Evolutionary conservation across 2,329 filamentous ascomycete genomes (phyloP), one percentile per base, ranked within the genome.

Genomic region (Diplodia scrobiculata): DNA sequence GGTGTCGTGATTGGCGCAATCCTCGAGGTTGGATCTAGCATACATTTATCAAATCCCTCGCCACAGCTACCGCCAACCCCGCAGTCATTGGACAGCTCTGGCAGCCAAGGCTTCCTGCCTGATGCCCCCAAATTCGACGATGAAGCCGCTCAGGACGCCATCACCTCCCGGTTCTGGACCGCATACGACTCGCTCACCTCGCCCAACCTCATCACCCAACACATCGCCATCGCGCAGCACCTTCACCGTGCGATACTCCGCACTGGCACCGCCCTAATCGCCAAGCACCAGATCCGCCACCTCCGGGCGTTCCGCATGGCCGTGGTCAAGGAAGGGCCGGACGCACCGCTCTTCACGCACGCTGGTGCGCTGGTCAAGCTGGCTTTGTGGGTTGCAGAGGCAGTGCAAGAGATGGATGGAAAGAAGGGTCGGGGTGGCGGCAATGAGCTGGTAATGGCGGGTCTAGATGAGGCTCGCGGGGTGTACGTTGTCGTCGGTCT

Each of bases 401-500:
- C 95, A 0, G 88, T 98, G 52, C 86, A 89, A 1, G 93, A 97
- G 70, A 90, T 96, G 72, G 95, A 98, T 77, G 87, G 88, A 60
- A 68, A 78, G 81, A 68, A 65, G 38, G 68, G 67, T 3, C 29
- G 48, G 2, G 17, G 63, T 38, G 89, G 89, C 67, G 89, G 90
- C 29, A 87, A 87, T 1, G 94, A 95, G 3, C 84, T 99, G 3
- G 95, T 99, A 0, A 89, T 97, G 54, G 95, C 92, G 1, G 91
- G 92, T 9, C 81, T 98, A 17, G 92, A 98, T 72, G 94, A 98
- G 77, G 88, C 86, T 66, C 83, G 93, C 45, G 91, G 91, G 1
- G 87, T 97, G 0, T 99, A 97, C 75, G 85, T 97, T 1, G 91
- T 99, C 3, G 94, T 99, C 1, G 95, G 95, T 36, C 93, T 94